Evolutionary conservation across 1,284 basidiomycete genomes (phyloP), one percentile per base, ranked within the genome.

Genomic region (Ceratobasidium papillatum): DNA sequence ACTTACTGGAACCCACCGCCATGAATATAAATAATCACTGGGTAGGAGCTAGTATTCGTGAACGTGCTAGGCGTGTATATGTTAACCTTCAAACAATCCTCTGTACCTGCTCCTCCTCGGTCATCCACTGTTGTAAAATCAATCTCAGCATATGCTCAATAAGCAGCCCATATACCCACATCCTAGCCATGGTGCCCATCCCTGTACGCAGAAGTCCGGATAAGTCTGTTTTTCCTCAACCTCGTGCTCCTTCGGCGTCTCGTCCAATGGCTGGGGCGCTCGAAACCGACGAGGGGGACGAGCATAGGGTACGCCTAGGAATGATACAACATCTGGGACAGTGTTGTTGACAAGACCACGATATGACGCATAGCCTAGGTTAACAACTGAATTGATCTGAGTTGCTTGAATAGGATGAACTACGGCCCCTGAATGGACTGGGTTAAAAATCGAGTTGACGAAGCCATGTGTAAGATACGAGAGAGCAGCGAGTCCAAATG

Each of bases 1-100:
- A 80, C 90, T 89, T 12, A 90, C 90, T 72, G 59, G 45, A 61
- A 72, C 14, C 69, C 69, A 30, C 69, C 69, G 9, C 69, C 69
- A 76, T 91, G 89, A 45, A 90, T 88, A 78, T 90, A 91, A 3
- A 89, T 86, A 36, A 92, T 81, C 1, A 91, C 90, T 0, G 89
- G 90, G 17, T 89, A 86, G 87, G 43, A 66, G 38, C 79, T 79
- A 27, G 77, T 77, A 22, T 79, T 81, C 12, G 80, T 81, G 19
- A 79, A 78, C 1, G 78, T 77, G 32, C 22, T 72, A 2, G 83
- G 82, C n/a, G 82, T 78, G 74, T 84, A 85, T 8, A 85, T 80
- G 76, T 86, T 85, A 32, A 85, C 78, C 61, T 84, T 84, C 52
- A 86, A 79, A 74, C 84, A 86, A 76, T 86, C 84, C 76, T 91